Base-by-base conservation (phyloP, 106 monocot species). In the Apostasia shenzhenica region DNA sequence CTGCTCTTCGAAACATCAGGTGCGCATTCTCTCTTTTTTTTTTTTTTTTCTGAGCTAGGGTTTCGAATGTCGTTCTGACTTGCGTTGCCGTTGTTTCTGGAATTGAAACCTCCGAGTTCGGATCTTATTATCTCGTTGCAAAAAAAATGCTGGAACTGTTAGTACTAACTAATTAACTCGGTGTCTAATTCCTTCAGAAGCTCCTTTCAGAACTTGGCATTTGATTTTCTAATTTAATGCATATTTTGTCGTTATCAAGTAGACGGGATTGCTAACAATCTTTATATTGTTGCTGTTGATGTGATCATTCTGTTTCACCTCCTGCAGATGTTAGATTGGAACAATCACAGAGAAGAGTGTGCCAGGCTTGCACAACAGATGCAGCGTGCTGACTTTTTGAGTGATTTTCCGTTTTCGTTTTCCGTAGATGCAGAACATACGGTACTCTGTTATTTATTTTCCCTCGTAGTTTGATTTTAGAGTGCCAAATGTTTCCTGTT, bases 1-100 rank as follows among this genome's bases (percentile, higher is more conserved):
- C 77, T 94, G 94, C 81, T 94, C 94, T n/a, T 54, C 39, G 71
- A 62, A 80, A 57, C 90, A 94, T 69, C 94, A 91, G 83, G 94
- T 94, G 14, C 14, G 5, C 51, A 14, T 2, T 41, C 39, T 5
- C 3, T 53, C 26, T 7, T 55, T 37, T 50, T 9, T 50, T 1
- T 40, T 12, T 55, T 49, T 61, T 39, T 56, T 42, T 61, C 11
- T 6, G 13, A 1, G 9, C 1, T 49, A 65, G 65, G 26, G n/a
- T 65, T 65, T 48, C 26, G 6, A 14, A 65, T 2, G 2, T 37
- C 65, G 6, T 47, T 6, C 14, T 8, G 37, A 41, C 45, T 44
- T 49, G 1, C 48, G 26, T 37, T 37, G 4, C 8, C 8, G 50
- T 50, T 5, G 4, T 50, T 50, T 50, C 4, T 50, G 12, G 44